Evolutionary conservation across 1,139 yeast species (phyloP).

Genomic region (Yamadazyma epiphylla): DNA sequence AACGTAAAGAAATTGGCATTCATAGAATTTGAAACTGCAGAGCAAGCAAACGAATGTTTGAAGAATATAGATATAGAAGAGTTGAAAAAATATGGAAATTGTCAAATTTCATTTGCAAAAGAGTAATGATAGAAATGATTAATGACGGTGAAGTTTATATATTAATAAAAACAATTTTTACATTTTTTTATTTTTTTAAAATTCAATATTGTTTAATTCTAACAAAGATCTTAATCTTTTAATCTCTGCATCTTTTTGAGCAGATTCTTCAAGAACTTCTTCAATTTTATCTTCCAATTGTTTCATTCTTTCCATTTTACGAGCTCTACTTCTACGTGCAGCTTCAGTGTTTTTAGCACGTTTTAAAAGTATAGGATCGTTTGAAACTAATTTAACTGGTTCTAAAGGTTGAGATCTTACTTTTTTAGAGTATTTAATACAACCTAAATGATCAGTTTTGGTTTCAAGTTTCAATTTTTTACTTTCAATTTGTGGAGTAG

Average conservation of each 20-base stretch:
- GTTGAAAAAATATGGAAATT: slow-evolving; percentile 4
- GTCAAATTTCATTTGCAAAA: slow-evolving; percentile 4
- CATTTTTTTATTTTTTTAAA: slow-evolving; percentile 8
- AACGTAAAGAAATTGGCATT: slow-evolving; percentile 70
- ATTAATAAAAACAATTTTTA: no score
- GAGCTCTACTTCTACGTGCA: slow-evolving; percentile 91
- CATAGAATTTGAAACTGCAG: slow-evolving; percentile 66
- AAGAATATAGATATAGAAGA: slow-evolving; percentile 1
- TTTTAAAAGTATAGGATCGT: slow-evolving; percentile 69
- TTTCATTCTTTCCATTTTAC: slow-evolving; percentile 83
- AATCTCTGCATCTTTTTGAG: slow-evolving; percentile 56
- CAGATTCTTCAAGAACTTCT: slow-evolving; percentile 52
- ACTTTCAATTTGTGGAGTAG: slow-evolving; percentile 27
- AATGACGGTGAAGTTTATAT: no score
- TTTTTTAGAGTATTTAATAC: slow-evolving; percentile 62
- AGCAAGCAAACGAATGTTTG: slow-evolving; percentile 23
- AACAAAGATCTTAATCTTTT: slow-evolving; percentile 50
- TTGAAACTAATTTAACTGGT: slow-evolving; percentile 56
- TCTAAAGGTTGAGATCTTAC: slow-evolving; percentile 57
- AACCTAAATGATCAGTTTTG: slow-evolving; percentile 59
- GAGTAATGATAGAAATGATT: neutral
- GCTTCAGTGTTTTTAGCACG: slow-evolving; percentile 97
- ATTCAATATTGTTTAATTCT: slow-evolving; percentile 19
- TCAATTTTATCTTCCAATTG: slow-evolving; percentile 81
- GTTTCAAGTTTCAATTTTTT: slow-evolving; percentile 11